Base-by-base conservation (phyloP, 805 yeast genomes). In the Wickerhamomyces hampshirensis region DNA sequence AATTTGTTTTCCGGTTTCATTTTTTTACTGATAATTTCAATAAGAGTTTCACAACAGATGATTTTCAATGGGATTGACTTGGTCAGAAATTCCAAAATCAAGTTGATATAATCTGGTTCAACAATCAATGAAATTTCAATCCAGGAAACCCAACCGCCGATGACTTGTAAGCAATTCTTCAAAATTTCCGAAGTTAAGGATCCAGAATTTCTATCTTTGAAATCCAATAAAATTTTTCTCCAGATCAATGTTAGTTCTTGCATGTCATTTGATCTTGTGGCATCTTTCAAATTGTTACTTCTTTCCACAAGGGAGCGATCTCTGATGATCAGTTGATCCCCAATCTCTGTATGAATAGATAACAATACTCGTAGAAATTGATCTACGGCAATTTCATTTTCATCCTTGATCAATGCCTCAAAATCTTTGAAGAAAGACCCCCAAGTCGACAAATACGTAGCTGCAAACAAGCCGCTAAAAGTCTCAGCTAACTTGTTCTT, bases 91-190 rank as follows among this genome's bases (percentile, higher is more conserved):
- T 42, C 89, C 79, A 56, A 86, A 94, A 51, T 46, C 33, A 48
- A 38, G 33, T 43, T 47, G 28, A 54, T 53, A 33, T 54, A 54
- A 30, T 53, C 56, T 2, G 48, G 31, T 23, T 42, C 41, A 6
- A 48, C 51, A 26, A 54, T 48, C 32, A 51, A 33, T 11, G 42
- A 37, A 38, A 51, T 51, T 21, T 51, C 56, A 57, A 89, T 86
- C 98, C 99, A 93, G 17, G 89, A 80, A 17, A 88, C 84, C 72
- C 84, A 93, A 10, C 77, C 77, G 9, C 97, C 97, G 38, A 93
- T 75, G 37, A 78, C 78, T 35, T 68, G 68, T 33, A 87, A 68
- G 6, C 77, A 63, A 41, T 73, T 72, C 43, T 71, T 76, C 51
- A 84, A 48, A 43, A 83, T 69, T 40, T 75, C 77, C 44, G 51